Conservation (phyloP, 2,329 filamentous ascomycete genomes). For the Colletotrichum noveboracense region DNA sequence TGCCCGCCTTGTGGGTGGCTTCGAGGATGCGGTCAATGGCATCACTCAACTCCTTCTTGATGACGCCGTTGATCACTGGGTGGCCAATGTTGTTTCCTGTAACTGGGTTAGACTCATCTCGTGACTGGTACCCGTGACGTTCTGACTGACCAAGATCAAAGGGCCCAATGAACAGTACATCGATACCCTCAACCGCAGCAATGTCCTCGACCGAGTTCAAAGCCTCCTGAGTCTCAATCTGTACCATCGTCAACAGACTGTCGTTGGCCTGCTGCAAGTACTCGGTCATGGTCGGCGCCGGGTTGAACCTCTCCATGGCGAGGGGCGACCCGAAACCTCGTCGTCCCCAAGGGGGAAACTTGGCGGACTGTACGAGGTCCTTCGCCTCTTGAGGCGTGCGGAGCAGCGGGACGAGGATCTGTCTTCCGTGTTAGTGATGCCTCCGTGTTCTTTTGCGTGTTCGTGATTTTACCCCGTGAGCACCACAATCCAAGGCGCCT, state of each 20-base stretch:
- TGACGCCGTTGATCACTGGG: conserved; percentile 65
- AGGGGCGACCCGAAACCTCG: conserved; percentile 64
- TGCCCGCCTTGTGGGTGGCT: conserved; percentile 65
- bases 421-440: neutral
- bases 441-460: neutral
- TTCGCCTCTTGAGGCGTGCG: conserved; percentile 58
- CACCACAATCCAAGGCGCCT: conserved; percentile 64
- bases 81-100: conserved; percentile 64
- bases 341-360: conserved; percentile 60
- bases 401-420: conserved; percentile 59
- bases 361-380: conserved; percentile 54
- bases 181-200: conserved; percentile 63
- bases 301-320: conserved; percentile 53
- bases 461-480: conserved; percentile 53
- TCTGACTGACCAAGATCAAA: conserved; percentile 61
- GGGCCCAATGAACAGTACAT: conserved; percentile 69
- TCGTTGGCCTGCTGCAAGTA: conserved; percentile 63
- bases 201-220: conserved; percentile 66
- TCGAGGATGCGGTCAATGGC: conserved; percentile 64
- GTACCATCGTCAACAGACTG: conserved; percentile 67
- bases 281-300: conserved; percentile 53
- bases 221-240: conserved; percentile 71
- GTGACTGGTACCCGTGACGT: neutral
- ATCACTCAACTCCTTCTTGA: conserved; percentile 61
- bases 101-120: neutral